Percentiles rank a stretch among this genome's conserved stretches.
These are phyloP conservation scores for Gleditsia sinensis DNA, from an alignment of 306 rosid species.

Conservation along the genomic window DNA sequence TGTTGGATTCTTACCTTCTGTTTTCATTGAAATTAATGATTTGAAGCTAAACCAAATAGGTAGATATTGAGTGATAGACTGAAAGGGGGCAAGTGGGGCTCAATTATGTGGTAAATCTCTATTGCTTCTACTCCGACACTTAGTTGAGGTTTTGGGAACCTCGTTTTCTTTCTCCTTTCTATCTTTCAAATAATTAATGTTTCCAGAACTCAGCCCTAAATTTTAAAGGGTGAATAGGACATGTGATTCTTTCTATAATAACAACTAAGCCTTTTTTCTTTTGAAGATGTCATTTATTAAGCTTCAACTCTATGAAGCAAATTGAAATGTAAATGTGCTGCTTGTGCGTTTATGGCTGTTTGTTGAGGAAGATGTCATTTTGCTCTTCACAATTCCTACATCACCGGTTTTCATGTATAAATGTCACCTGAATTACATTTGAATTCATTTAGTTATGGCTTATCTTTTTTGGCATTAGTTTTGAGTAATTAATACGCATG, in stretches of 20 bases:
- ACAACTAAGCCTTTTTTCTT: too few species aligned
- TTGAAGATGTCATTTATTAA: not conserved
- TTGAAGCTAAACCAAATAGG: not conserved
- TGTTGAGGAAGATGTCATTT: too few species aligned
- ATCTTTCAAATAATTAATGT: not conserved
- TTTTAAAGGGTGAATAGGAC: not conserved
- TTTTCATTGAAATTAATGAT: not conserved
- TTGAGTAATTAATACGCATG: too few species aligned
- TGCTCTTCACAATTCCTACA: too few species aligned
- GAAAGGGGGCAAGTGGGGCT: not conserved
- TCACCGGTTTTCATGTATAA: too few species aligned
- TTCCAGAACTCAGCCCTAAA: not conserved
- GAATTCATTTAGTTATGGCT: too few species aligned
- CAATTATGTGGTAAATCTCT: not conserved
- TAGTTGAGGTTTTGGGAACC: not conserved
- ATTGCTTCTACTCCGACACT: not conserved
- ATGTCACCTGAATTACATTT: too few species aligned
- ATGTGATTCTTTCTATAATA: not conserved
- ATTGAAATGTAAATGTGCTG: not conserved
- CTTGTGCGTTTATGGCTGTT: not conserved
- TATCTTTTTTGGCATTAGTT: too few species aligned
- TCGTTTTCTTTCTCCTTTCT: not conserved
- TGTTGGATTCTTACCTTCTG: not conserved
- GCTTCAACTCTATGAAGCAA: not conserved
- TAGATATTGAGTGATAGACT: not conserved